Base-by-base conservation (phyloP, 805 yeast genomes). In the Aciculoconidium aculeatum region DNA sequence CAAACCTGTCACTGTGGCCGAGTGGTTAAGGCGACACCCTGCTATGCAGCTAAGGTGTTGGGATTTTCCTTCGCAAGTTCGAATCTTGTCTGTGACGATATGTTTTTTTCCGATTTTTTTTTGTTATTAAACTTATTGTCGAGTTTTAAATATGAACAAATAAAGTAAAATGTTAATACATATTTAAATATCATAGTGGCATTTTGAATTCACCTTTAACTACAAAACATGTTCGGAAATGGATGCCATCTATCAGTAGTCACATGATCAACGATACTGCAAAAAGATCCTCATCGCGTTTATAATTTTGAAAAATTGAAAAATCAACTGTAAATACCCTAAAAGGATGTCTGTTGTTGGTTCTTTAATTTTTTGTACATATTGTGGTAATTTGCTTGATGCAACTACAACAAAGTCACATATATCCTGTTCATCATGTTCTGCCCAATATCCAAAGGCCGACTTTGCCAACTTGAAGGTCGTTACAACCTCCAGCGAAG, bases 11-110 rank as follows among this genome's bases (percentile, higher is more conserved):
- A 55, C 66, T 55, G 67, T 63, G 70, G 65, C 68, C 67, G 70
- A 63, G 70, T 61, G 70, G 70, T 63, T 63, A 63, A 63, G 67
- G 70, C 65, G 70, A 58, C 61, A 56, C 68, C 63, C 65, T 57
- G 63, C 65, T 57, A 53, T 49, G 44, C 40, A 25, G 44, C 23
- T 32, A 15, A 39, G 41, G 44, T 30, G 62, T 61, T 63, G 69
- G 64, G 67, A 53, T 53, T 49, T 62, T 54, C 67, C 64, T 61
- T 57, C 95, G 94, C 94, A 85, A 94, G 95, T 85, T 85, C 95
- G 95, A 85, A 85, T 85, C 95, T 94, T 85, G 95, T 84, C 94
- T 80, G 94, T 85, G 82, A 82, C 95, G 95, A 45, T 53, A 56
- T 64, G 66, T 72, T 66, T 73, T 73, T 71, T 56, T 30, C 35